Evolutionary conservation across 2,329 filamentous ascomycete genomes (phyloP), one percentile per base, ranked within the genome.

Genomic region (Colletotrichum noveboracense): DNA sequence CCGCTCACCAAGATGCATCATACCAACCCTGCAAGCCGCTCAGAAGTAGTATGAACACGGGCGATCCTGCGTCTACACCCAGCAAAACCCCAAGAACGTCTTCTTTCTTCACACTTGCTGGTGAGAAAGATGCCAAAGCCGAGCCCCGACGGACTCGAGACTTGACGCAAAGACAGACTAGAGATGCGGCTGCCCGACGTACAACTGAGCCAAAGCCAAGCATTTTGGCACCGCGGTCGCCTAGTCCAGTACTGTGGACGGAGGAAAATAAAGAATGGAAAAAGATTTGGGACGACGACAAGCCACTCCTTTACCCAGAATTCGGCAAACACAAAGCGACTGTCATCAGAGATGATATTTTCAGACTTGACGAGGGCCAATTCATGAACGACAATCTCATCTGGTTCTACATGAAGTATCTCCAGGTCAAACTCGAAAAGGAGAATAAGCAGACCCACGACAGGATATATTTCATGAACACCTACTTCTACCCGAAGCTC

Each of bases 381-480:
- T 98, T 94, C 75, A 85, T 99, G 58, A 99, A 99, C 81, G 97
- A 99, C 85, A 98, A 95, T 80, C 87, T 99, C 32, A 94, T 99
- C 78, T 93, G 91, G 66, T 98, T 98, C 82, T 98, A 97, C 81
- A 88, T 98, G 71, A 92, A 94, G 34, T 94, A 93, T 79, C 86
- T 96, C 7, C 92, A 96, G 80, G 86, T 90, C 73, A 85, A 89
- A 56, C 83, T 94, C 43, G 89, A 92, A 77, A 84, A 86, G 52
- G 86, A 89, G 13, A 87, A 89, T 3, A 89, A 91, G 1, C 87
- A 91, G 61, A 79, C 93, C 6, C 86, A 92, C 0, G 87, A 91
- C 75, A 91, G 92, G 67, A 92, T 98, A 5, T 95, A 97, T 82
- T 94, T 98, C 79, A 96, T 98, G 87, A 98, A 96, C 82, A 97